Evolutionary conservation across 371 early-diverging fungal genomes (phyloP).

Genomic region (Mortierella sp.): DNA sequence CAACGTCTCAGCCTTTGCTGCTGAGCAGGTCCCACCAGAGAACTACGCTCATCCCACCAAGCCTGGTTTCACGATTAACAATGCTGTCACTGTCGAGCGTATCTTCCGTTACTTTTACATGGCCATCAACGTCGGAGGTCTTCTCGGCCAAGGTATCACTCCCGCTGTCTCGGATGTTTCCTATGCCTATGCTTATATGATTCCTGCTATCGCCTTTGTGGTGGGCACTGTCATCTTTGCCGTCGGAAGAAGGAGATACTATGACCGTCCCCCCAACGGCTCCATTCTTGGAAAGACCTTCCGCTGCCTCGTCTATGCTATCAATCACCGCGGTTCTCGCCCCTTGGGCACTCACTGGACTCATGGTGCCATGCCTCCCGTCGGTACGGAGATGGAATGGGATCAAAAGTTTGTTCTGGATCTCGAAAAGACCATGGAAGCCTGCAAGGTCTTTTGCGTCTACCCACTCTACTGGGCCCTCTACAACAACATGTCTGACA

Average conservation of each 20-base stretch:
- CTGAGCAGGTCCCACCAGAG: slow-evolving; percentile 68
- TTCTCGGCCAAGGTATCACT: slow-evolving; percentile 71
- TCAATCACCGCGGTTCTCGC: slow-evolving; percentile 61
- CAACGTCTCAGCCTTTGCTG: slow-evolving; percentile 77
- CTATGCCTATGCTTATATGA: slow-evolving; percentile 66
- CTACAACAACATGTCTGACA: slow-evolving; percentile 80
- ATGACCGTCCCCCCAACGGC: slow-evolving; percentile 70
- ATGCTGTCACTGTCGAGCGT: slow-evolving; percentile 62
- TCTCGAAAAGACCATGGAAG: slow-evolving; percentile 67
- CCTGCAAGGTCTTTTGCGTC: slow-evolving; percentile 78
- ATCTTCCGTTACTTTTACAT: slow-evolving; percentile 83
- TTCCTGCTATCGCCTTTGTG: slow-evolving; percentile 77
- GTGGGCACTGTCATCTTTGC: slow-evolving; percentile 67
- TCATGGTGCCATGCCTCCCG: slow-evolving; percentile 39
- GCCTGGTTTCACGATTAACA: slow-evolving; percentile 57
- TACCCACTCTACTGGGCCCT: slow-evolving; percentile 86
- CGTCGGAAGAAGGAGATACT: slow-evolving; percentile 67
- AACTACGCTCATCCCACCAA: slow-evolving; percentile 51
- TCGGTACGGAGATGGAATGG: slow-evolving; percentile 56
- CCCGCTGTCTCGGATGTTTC: slow-evolving; percentile 63
- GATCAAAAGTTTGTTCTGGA: slow-evolving; percentile 79
- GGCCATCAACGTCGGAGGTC: slow-evolving; percentile 84
- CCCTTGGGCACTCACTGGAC: slow-evolving; percentile 59
- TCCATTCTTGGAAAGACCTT: slow-evolving; percentile 66
- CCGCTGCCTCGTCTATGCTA: slow-evolving; percentile 60